Percentiles rank a stretch among this genome's conserved stretches.
Evolutionary conservation across 352 stramenopile genomes (phyloP).

Genomic region (Ophiocytium majus): DNA sequence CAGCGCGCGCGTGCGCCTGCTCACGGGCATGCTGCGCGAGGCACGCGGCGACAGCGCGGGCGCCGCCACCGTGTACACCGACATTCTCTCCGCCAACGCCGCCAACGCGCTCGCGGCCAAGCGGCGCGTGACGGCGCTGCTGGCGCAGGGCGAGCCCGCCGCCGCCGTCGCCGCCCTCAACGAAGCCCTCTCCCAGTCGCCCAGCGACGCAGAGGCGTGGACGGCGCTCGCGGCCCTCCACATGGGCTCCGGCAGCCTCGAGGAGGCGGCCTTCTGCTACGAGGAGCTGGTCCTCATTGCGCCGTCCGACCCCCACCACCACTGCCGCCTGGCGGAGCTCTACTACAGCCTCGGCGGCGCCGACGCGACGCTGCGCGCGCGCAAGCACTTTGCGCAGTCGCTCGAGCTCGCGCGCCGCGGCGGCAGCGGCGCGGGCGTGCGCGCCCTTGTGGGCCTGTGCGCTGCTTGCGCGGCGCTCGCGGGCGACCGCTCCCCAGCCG

Average conservation of each 20-base stretch:
- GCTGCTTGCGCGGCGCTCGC: slow-evolving; percentile 40
- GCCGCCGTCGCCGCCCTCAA: slow-evolving; percentile 45
- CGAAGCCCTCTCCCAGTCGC: slow-evolving; percentile 29
- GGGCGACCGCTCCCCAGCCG: slow-evolving; percentile 19
- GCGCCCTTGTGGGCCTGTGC: slow-evolving; percentile 48
- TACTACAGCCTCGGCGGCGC: slow-evolving; percentile 45
- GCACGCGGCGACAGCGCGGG: slow-evolving; percentile 31
- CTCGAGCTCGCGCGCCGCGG: slow-evolving; percentile 37
- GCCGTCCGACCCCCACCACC: slow-evolving; percentile 37
- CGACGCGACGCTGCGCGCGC: slow-evolving; percentile 43
- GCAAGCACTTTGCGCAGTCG: slow-evolving; percentile 54
- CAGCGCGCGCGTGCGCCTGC: slow-evolving; percentile 40
- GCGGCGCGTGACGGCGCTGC: slow-evolving; percentile 31
- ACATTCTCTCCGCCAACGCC: slow-evolving; percentile 45
- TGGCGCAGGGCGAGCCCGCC: slow-evolving; percentile 35
- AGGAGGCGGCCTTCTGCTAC: slow-evolving; percentile 52
- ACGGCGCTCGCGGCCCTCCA: slow-evolving; percentile 46
- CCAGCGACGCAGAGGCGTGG: slow-evolving; percentile 45
- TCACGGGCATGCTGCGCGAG: slow-evolving; percentile 50
- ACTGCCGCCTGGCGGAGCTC: slow-evolving; percentile 48
- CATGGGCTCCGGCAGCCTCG: slow-evolving; percentile 38
- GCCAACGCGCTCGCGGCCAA: slow-evolving; percentile 50
- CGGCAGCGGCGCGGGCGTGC: slow-evolving; percentile 17
- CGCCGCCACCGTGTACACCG: slow-evolving; percentile 35
- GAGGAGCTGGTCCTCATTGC: slow-evolving; percentile 46